A percentile compares a stretch with the other conserved stretches of the same genome.
Evolutionary conservation across 805 yeast species (phyloP).

Genomic region (Lipomyces sp.): DNA sequence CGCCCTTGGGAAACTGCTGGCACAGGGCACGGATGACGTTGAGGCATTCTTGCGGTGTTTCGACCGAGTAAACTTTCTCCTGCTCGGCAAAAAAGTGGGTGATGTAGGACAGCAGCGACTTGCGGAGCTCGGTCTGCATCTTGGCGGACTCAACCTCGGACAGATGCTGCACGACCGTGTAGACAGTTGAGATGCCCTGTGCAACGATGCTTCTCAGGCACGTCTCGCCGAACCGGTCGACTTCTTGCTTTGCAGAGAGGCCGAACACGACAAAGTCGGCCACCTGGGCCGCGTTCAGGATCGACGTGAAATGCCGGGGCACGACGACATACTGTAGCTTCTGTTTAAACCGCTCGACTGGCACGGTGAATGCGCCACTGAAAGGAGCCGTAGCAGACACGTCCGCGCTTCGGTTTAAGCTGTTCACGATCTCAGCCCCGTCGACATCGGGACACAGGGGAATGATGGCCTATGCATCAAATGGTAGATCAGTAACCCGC

Average conservation of each 20-base stretch:
- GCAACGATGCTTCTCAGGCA: slow-evolving; percentile 81
- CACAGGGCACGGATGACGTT: slow-evolving; percentile 73
- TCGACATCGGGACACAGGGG: slow-evolving; percentile 73
- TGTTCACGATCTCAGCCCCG: slow-evolving; percentile 33
- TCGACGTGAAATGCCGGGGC: slow-evolving; percentile 67
- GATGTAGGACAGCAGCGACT: slow-evolving; percentile 62
- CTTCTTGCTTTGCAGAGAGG: slow-evolving; percentile 82
- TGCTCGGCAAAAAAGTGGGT: slow-evolving; percentile 76
- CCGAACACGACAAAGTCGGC: slow-evolving; percentile 89
- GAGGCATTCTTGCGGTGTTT: slow-evolving; percentile 61
- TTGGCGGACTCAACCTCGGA: slow-evolving; percentile 66
- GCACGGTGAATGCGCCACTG: slow-evolving; percentile 11
- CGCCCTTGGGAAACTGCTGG: slow-evolving; percentile 79
- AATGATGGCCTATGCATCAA: slow-evolving; percentile 49
- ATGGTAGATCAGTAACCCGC: neutral
- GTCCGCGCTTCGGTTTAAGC: slow-evolving; percentile 31
- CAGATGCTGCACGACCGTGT: slow-evolving; percentile 76
- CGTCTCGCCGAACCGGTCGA: slow-evolving; percentile 82
- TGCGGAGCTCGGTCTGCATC: slow-evolving; percentile 66
- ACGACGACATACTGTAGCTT: slow-evolving; percentile 65
- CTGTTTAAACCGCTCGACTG: slow-evolving; percentile 66
- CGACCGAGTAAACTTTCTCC: slow-evolving; percentile 72
- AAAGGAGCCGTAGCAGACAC: slow-evolving; percentile 19
- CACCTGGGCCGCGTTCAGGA: slow-evolving; percentile 81
- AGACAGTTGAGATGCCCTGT: slow-evolving; percentile 83